A percentile compares a stretch with the other conserved stretches of the same genome.
Evolutionary conservation across 2,329 filamentous ascomycete genomes (phyloP).

Genomic region (Penicillium sp.): DNA sequence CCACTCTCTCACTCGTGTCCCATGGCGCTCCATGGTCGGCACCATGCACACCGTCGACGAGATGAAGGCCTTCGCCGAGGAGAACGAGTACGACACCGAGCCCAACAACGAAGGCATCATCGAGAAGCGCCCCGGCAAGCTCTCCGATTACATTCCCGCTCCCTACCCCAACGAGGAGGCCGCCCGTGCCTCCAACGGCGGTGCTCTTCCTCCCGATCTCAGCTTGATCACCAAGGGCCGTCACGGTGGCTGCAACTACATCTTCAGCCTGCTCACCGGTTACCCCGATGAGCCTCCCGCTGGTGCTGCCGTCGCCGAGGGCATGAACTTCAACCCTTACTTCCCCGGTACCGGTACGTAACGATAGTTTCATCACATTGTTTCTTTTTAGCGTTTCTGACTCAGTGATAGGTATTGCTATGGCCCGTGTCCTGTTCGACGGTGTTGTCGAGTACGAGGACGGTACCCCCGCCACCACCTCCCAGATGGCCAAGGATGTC

Average conservation of each 20-base stretch:
- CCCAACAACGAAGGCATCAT: conserved; percentile 98
- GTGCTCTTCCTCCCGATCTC: conserved; percentile 95
- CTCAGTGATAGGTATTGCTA: conserved; percentile 67
- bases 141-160: conserved; percentile 91
- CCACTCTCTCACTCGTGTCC: conserved; percentile 92
- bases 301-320: conserved; percentile 77
- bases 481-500: conserved; percentile 99
- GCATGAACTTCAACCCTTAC: conserved; percentile 99
- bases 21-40: conserved; percentile 90
- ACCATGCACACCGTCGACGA: conserved; percentile 93
- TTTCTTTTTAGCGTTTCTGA: conserved; percentile 14
- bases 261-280: conserved; percentile 94
- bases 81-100: conserved; percentile 98
- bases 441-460: conserved; percentile 98
- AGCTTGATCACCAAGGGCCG: conserved; percentile 96
- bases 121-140: conserved; percentile 96
- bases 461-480: conserved; percentile 86
- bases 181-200: conserved; percentile 95
- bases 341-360: conserved; percentile 86
- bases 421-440: conserved; percentile 98
- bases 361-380: neutral
- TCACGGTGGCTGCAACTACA: conserved; percentile 97
- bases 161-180: conserved; percentile 99
- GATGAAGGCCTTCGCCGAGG: conserved; percentile 94
- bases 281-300: conserved; percentile 96